Evolutionary conservation across 1,284 basidiomycete species (phyloP).

Genomic region (Fomitiporia mediterranea): DNA sequence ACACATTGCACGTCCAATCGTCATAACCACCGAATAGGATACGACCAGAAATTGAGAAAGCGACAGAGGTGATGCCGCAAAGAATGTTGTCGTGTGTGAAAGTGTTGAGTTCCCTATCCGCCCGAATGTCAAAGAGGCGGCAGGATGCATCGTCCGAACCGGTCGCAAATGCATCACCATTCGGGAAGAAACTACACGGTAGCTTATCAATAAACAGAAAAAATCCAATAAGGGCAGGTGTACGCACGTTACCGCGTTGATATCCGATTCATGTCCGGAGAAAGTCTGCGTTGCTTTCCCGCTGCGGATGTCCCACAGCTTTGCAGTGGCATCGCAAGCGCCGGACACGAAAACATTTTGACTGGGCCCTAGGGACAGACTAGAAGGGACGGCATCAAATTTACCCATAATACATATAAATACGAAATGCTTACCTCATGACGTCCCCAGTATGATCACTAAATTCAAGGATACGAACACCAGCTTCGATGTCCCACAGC

Average conservation of each 20-base stretch:
- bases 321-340: constrained; percentile 96
- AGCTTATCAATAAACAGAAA: constrained; percentile 4
- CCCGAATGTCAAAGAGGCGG: constrained; percentile 95
- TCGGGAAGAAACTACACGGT: constrained; percentile 87
- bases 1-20: constrained; percentile 99
- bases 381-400: constrained; percentile 30
- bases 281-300: constrained; percentile 98
- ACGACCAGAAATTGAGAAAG: constrained; percentile 95
- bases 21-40: constrained; percentile 98
- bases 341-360: constrained; percentile 97
- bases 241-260: constrained; percentile 95
- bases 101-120: constrained; percentile 92
- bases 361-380: constrained; percentile 90
- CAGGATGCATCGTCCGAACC: constrained; percentile 99
- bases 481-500: constrained; percentile 99
- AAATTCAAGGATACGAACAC: constrained; percentile 93
- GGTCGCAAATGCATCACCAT: constrained; percentile 97
- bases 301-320: constrained; percentile 97
- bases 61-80: constrained; percentile 97
- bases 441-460: constrained; percentile 99
- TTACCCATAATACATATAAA: constrained; percentile 8
- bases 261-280: constrained; percentile 97
- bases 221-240: constrained; percentile 20
- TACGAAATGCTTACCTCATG: constrained; percentile 72
- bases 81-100: constrained; percentile 99